Base-by-base conservation (phyloP, 106 monocot genomes). In the Phalaenopsis aphrodite region DNA sequence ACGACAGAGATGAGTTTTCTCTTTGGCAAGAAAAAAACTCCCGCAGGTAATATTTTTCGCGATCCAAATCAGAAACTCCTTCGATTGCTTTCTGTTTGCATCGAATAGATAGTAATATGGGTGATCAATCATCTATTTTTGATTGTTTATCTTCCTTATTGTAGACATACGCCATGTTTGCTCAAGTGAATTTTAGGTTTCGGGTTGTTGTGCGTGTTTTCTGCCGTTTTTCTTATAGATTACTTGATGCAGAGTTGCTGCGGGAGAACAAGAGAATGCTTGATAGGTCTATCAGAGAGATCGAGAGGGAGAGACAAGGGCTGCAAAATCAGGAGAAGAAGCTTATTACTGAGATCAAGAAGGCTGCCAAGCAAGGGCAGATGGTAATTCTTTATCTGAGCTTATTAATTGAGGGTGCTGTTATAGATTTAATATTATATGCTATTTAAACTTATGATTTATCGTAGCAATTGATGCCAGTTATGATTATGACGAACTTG, bases 261-360 rank as follows among this genome's bases (percentile, higher is more conserved):
- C 83, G 93, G 89, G 96, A 96, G 87, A 96, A 96, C 52, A 96
- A 96, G 87, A 80, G 96, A 72, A 96, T 93, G 96, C 83, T 93
- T 78, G 96, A 96, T 73, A 89, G 82, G 61, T 96, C 96, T 14
- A 91, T 96, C 16, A 83, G 93, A 61, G 96, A 96, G 8, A 96
- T 93, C 24, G 96, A 96, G 84, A 93, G 96, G 93, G 96, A 96
- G 85, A 93, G 96, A 80, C 88, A 90, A 78, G 88, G 89, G 1
- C 81, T 96, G 41, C 96, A 96, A 67, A 58, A 84, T 23, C 96
- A 93, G 61, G 96, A 96, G 86, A 96, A 96, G 84, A 96, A 91
- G 84, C 93, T 96, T 36, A 96, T 96, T 37, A 55, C 72, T 0
- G 96, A 96, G 84, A 96, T 96, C 55, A 96, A 96, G 90, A 96